Evolutionary conservation across 371 early-diverging fungal genomes (phyloP), one percentile per base, ranked within the genome.

Genomic region (Funneliformis caledonium): DNA sequence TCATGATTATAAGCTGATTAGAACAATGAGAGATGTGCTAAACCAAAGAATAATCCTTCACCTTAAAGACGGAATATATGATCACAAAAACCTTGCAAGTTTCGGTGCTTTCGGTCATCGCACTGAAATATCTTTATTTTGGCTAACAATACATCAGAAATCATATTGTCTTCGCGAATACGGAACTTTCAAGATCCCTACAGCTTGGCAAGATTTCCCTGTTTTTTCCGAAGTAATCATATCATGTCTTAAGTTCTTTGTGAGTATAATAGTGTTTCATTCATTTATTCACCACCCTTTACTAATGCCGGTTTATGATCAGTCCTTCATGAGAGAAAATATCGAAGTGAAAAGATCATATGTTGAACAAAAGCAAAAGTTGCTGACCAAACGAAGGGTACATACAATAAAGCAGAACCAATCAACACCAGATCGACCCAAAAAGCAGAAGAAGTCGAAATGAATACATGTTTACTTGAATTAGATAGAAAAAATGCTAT

Each of bases 251-350:
- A 77, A 77, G 22, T 77, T 77, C 11, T 77, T 77, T 77, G 65
- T 62, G 11, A 65, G 64, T 48, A 47, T 47, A 64, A 47, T 19
- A 65, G 8, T 10, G 74, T 74, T 74, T 74, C 6, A 22, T 74
- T 22, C 26, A 74, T 59, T 74, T 74, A 37, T 74, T 74, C 22
- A 74, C 26, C 6, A 11, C 59, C 2, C 47, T 50, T 77, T 77
- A 77, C 77, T 77, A 62, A 77, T 64, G 6, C 77, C 47, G 62
- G 47, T 77, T 22, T 77, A 50, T 77, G 48, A 2, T 77, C 77
- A 77, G 77, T 77, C 77, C 50, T 77, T 65, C 67, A 77, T 77
- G 77, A 77, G 12, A 77, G 77, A 77, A 65, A 77, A 77, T 77
- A 77, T 77, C 31, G 62, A 77, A 77, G 65, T 64, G 50, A 77